Percentiles rank a stretch among this genome's conserved stretches.
These are phyloP conservation scores for Panellus pusillus DNA, from an alignment of 768 basidiomycete genomes.

Conservation along the genomic window DNA sequence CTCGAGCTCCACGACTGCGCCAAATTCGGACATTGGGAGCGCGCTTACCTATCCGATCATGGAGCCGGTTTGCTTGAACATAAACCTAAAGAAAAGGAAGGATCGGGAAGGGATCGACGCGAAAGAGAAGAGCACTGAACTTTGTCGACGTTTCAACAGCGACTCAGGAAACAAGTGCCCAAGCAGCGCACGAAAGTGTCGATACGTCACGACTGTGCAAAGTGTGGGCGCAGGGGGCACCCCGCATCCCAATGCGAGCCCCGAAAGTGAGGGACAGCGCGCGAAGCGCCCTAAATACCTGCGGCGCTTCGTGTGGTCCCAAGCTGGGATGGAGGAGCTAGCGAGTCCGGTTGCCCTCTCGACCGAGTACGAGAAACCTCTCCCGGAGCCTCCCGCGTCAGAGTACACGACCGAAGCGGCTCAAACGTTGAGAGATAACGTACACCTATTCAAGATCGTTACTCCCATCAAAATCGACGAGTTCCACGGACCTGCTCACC, in stretches of 20 bases:
- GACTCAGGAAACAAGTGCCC: slow-evolving; percentile 2
- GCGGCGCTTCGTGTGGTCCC: background rate
- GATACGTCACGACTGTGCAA: slow-evolving; percentile 23
- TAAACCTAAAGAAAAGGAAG: background rate
- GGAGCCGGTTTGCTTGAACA: background rate
- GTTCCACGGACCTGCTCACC: too few relatives aligned
- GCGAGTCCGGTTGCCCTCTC: too few relatives aligned
- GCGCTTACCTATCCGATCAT: slow-evolving; percentile 7
- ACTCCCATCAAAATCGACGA: slow-evolving; percentile 25
- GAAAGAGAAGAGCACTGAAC: background rate
- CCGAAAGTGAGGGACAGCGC: background rate
- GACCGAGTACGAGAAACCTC: background rate
- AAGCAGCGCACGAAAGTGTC: background rate
- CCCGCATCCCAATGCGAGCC: slow-evolving; percentile 4
- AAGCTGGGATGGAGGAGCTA: background rate
- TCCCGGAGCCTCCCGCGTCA: slow-evolving; percentile 3
- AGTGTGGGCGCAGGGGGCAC: slow-evolving; percentile 11
- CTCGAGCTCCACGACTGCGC: slow-evolving; percentile 25
- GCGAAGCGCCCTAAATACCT: background rate
- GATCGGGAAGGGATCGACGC: background rate
- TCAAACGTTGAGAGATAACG: slow-evolving; percentile 23
- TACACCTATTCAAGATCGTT: slow-evolving; percentile 37
- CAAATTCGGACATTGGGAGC: slow-evolving; percentile 1
- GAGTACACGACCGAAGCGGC: slow-evolving; percentile 14
- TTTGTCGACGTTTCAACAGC: slow-evolving; percentile 20